A percentile compares a stretch with the other conserved stretches of the same genome.
Conservation (phyloP, 805 yeast species). For the Ogataea glucozyma region DNA sequence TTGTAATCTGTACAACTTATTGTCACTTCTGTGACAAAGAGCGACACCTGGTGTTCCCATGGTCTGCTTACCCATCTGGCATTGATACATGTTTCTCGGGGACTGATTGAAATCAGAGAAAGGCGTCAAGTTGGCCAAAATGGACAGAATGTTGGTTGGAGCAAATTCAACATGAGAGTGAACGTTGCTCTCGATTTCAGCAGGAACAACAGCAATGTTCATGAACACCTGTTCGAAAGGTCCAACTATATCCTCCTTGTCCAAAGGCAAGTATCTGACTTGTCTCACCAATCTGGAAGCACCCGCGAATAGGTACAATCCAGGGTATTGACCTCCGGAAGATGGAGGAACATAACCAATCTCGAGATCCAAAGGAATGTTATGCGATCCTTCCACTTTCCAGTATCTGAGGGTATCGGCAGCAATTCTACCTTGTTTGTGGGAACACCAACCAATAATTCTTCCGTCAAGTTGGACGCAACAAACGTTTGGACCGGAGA, state of each 20-base stretch:
- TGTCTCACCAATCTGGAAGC: constrained; percentile 96
- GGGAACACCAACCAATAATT: constrained; percentile 92
- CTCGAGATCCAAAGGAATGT: constrained; percentile 85
- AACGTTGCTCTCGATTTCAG: constrained; percentile 75
- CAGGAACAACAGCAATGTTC: constrained; percentile 93
- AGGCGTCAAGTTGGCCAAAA: constrained; percentile 95
- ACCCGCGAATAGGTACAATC: constrained; percentile 88
- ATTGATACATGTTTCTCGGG: constrained; percentile 99
- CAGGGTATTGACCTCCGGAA: constrained; percentile 94
- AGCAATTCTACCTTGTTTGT: constrained; percentile 78
- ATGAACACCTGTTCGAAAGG: constrained; percentile 98
- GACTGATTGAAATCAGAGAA: constrained; percentile 98
- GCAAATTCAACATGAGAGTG: constrained; percentile 94
- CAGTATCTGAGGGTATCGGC: constrained; percentile 90
- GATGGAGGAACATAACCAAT: constrained; percentile 97
- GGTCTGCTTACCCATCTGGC: constrained; percentile 99
- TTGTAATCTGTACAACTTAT: constrained; percentile 89
- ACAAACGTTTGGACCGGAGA: constrained; percentile 82
- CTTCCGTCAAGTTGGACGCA: constrained; percentile 94
- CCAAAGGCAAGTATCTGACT: constrained; percentile 84
- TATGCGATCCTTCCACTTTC: constrained; percentile 81
- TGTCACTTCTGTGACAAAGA: constrained; percentile 86
- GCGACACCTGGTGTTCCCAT: constrained; percentile 99
- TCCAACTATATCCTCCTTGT: constrained; percentile 83
- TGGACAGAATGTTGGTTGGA: constrained; percentile 92